Percentiles rank a stretch among this genome's conserved stretches.
These are phyloP conservation scores for Aspergillus spinulosporus DNA, from an alignment of 2,329 filamentous ascomycete genomes.

Conservation along the genomic window DNA sequence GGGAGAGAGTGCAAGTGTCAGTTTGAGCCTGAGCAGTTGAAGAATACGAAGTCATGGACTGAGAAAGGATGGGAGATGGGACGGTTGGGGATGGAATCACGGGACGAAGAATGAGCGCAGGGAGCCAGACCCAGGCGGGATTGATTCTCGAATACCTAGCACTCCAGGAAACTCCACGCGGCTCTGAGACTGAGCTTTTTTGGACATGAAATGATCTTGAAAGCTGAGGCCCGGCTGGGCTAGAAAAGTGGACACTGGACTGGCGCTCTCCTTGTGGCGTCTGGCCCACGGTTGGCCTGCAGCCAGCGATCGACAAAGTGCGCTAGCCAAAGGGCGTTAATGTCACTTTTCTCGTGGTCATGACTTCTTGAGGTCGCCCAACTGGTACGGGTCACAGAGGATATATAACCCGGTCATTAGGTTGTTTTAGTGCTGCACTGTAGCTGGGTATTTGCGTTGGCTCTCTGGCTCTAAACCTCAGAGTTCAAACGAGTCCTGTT, in stretches of 20 bases:
- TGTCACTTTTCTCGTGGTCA: not conserved
- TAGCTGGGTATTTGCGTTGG: too few species aligned
- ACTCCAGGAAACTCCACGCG: constrained; percentile 15
- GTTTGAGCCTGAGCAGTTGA: not conserved
- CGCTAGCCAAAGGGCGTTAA: constrained; percentile 12
- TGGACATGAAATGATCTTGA: not conserved
- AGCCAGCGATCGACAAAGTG: constrained; percentile 21
- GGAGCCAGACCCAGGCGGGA: constrained; percentile 1
- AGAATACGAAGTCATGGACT: not conserved
- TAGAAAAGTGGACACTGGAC: constrained; percentile 5
- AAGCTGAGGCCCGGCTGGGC: not conserved
- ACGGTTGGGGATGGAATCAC: constrained; percentile 8
- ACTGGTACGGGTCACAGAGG: too few species aligned
- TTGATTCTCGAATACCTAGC: constrained; percentile 9
- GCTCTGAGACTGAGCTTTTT: constrained; percentile 11
- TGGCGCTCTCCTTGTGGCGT: constrained; percentile 26
- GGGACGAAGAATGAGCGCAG: not conserved
- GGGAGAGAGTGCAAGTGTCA: constrained; percentile 1
- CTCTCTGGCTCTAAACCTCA: too few species aligned
- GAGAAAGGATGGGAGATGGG: constrained; percentile 9
- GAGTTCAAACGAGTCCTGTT: too few species aligned
- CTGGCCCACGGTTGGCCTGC: constrained; percentile 24
- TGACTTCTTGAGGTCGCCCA: not conserved
- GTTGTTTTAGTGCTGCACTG: too few species aligned
- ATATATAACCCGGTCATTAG: too few species aligned